Evolutionary conservation across 805 yeast genomes (phyloP).

Genomic region (Saturnispora mendoncae): DNA sequence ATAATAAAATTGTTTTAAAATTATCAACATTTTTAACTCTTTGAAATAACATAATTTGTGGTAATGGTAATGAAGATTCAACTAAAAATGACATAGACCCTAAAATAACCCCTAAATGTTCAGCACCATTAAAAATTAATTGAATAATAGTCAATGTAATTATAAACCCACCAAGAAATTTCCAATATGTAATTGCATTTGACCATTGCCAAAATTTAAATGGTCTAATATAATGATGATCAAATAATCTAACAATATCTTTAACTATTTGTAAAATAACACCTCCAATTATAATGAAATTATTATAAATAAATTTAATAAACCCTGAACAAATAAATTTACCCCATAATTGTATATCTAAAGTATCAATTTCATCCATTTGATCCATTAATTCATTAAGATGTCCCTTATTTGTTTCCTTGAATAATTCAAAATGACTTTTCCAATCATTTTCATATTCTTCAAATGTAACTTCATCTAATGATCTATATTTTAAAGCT

Average conservation of each 20-base stretch:
- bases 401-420: constrained; percentile 15
- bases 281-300: constrained; percentile 11
- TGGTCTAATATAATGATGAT: constrained; percentile 59
- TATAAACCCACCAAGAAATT: constrained; percentile 42
- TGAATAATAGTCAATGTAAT: constrained; percentile 16
- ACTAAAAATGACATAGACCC: constrained; percentile 43
- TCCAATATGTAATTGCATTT: constrained; percentile 19
- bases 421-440: constrained; percentile 24
- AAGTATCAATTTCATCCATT: constrained; percentile 6
- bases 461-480: constrained; percentile 33
- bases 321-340: constrained; percentile 9
- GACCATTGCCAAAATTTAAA: constrained; percentile 81
- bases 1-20: constrained; percentile 62
- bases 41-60: constrained; percentile 64
- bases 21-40: constrained; percentile 65
- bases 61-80: constrained; percentile 67
- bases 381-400: constrained; percentile 12
- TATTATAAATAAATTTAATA: constrained; percentile 14
- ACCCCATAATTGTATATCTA: not conserved
- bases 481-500: constrained; percentile 49
- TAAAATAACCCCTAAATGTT: constrained; percentile 24
- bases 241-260: constrained; percentile 51
- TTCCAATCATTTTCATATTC: constrained; percentile 24
- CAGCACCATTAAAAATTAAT: constrained; percentile 19
- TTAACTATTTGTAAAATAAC: constrained; percentile 21